Percentiles rank a stretch among this genome's conserved stretches.
phyloP scores from a whole-genome alignment of 768 basidiomycete genomes.

The Coprinopsis sp. region DNA sequence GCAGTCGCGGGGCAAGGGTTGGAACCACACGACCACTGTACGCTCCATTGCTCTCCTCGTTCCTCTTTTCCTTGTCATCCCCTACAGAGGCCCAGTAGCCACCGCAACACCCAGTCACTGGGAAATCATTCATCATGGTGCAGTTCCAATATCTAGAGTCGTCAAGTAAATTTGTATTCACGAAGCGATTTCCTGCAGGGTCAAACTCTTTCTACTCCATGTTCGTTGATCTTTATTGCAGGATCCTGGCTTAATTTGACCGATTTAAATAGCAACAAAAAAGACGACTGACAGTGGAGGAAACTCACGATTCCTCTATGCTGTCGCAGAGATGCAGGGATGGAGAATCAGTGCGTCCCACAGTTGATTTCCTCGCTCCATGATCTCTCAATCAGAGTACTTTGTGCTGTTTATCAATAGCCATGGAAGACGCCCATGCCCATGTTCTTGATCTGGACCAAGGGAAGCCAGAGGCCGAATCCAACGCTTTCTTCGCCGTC shows the following conservation, averaged over 20 bases:
- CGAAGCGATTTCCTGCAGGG: constrained; percentile 44
- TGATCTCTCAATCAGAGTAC: background rate
- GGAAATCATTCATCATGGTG: constrained; percentile 28
- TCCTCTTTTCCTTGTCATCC: constrained; percentile 12
- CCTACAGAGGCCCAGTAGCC: background rate
- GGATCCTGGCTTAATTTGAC: constrained; percentile 11
- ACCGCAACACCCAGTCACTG: constrained; percentile 4
- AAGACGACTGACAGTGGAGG: constrained; percentile 75
- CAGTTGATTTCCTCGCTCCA: constrained; percentile 7
- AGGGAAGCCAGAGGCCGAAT: constrained; percentile 27
- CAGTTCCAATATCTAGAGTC: constrained; percentile 16
- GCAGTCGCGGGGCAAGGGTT: constrained; percentile 14
- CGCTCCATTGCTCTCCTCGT: constrained; percentile 15
- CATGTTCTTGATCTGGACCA: constrained; percentile 66
- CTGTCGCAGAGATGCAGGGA: constrained; percentile 96
- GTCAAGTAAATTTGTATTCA: constrained; percentile 8
- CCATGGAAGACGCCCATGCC: constrained; percentile 96
- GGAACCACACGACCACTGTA: constrained; percentile 39
- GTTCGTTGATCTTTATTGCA: constrained; percentile 35
- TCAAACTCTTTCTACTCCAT: constrained; percentile 81
- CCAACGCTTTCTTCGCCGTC: constrained; percentile 88
- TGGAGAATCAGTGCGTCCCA: constrained; percentile 90
- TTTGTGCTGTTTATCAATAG: constrained; percentile 37
- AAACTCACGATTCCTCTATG: constrained; percentile 68
- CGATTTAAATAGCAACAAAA: constrained; percentile 61